phyloP scores from a whole-genome alignment of 192 early-diverging fungal genomes.

The Coemansia sp. region DNA sequence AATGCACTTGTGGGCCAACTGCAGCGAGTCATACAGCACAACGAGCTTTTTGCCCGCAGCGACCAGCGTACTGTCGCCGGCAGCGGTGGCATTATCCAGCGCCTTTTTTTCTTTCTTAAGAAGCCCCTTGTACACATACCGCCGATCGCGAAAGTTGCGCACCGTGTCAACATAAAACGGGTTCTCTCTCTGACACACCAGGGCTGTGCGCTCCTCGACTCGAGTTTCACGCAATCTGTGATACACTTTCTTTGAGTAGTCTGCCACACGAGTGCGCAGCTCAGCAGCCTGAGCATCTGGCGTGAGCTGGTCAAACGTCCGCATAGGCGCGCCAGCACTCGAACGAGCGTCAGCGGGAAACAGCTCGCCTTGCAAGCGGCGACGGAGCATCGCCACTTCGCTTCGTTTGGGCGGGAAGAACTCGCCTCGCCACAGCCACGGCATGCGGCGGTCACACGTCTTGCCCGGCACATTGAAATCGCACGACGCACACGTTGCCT shows the following conservation, averaged over 20 bases:
- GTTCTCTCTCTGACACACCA: conserved; percentile 97
- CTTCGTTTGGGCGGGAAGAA: conserved; percentile 85
- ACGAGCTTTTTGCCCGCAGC: conserved; percentile 90
- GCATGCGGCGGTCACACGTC: conserved; percentile 88
- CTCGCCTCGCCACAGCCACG: conserved; percentile 98
- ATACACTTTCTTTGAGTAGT: conserved; percentile 89
- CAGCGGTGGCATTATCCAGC: conserved; percentile 65
- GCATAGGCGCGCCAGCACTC: conserved; percentile 40
- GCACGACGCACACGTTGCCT: conserved; percentile 85
- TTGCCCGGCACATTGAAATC: conserved; percentile 90
- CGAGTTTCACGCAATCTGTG: conserved; percentile 78
- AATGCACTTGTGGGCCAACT: conserved; percentile 97
- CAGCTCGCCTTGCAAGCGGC: conserved; percentile 77
- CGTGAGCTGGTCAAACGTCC: conserved; percentile 69
- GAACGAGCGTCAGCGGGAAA: conserved; percentile 62
- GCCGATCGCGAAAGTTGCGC: conserved; percentile 90
- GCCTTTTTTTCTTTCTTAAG: conserved; percentile 91
- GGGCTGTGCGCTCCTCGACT: conserved; percentile 78
- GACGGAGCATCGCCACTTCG: conserved; percentile 90
- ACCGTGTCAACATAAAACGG: conserved; percentile 99
- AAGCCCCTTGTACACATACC: conserved; percentile 96
- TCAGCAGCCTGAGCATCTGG: conserved; percentile 66
- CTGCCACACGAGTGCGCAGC: conserved; percentile 76
- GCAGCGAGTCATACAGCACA: conserved; percentile 95
- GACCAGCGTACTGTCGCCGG: conserved; percentile 66